A percentile compares a stretch with the other conserved stretches of the same genome.
Conservation (phyloP, 2,329 filamentous ascomycete genomes). For the Hypoxylon sp. region DNA sequence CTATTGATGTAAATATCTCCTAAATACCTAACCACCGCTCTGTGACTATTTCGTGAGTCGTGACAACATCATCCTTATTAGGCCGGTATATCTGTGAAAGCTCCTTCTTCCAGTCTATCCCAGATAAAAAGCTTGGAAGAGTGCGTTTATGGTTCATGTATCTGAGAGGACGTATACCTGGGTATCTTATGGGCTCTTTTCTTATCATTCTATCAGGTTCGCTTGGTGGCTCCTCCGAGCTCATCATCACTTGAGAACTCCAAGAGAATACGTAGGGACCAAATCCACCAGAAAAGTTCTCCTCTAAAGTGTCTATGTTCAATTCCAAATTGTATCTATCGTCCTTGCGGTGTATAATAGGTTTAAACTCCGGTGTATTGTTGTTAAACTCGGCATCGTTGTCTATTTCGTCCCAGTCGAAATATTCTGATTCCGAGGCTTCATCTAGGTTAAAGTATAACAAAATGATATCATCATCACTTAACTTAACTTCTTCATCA, state of each 20-base stretch:
- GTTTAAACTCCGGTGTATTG: conserved; percentile 21
- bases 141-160: background rate
- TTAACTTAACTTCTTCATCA: background rate
- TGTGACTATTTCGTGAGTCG: background rate
- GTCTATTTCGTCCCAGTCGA: background rate
- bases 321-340: background rate
- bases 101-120: conserved; percentile 27
- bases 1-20: too few relatives aligned
- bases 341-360: conserved; percentile 3
- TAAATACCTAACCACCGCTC: too few relatives aligned
- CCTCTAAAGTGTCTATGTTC: background rate
- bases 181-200: background rate
- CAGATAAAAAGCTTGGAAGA: conserved; percentile 10
- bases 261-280: conserved; percentile 26
- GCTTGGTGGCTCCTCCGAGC: background rate
- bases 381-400: background rate
- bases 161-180: too few relatives aligned
- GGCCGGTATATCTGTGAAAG: conserved; percentile 3
- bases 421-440: conserved; percentile 5
- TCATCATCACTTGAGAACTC: conserved; percentile 16
- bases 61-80: background rate
- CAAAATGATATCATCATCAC: conserved; percentile 16
- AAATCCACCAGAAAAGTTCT: conserved; percentile 30
- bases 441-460: conserved; percentile 34
- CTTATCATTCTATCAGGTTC: background rate